Evolutionary conservation across 495 filamentous ascomycete species (phyloP), one percentile per base, ranked within the genome.

Genomic region (Chaetomidium leptoderma): DNA sequence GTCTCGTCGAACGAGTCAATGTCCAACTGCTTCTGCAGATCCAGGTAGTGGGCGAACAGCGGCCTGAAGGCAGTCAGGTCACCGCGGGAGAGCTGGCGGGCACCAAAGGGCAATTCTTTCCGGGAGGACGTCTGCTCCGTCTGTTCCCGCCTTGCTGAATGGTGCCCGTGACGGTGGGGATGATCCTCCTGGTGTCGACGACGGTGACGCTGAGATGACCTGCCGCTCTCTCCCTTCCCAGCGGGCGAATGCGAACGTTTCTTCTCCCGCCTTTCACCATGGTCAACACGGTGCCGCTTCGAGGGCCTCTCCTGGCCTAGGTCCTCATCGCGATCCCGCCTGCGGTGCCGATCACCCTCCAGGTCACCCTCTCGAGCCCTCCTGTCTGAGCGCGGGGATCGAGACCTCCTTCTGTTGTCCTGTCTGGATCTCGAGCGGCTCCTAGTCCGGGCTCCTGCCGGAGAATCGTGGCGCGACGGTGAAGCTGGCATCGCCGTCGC

Each of bases 41-140:
- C 89, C 26, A 98, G 78, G 66, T 97, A 98, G 62, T 86, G 78
- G 24, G 83, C 88, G 56, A 98, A 91, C 65, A 97, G 80, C 0
- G 87, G 80, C 58, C 78, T 77, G 63, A 88, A 89, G 1, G 66
- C 54, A 4, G 76, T 69, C 17, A 87, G 73, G 64, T 95, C 88
- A 45, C 74, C 74, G 57, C 86, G 87, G 1, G 78, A 78, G 6
- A 97, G 78, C 40, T 77, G 74, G 26, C 80, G 75, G 10, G 88
- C 83, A 40, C 82, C 72, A 60, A 82, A 85, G 0, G 92, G 92
- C 16, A 96, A 84, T 16, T 63, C 56, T 7, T 30, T 59, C 33
- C n/a, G 16, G 8, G 47, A 26, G 26, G 55, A 21, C 3, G 26
- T 23, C 19, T 44, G 36, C 3, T 59, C 52, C 5, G 36, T 40